Base-by-base conservation (phyloP, 1,284 basidiomycete species). In the Phlebopus sp. region DNA sequence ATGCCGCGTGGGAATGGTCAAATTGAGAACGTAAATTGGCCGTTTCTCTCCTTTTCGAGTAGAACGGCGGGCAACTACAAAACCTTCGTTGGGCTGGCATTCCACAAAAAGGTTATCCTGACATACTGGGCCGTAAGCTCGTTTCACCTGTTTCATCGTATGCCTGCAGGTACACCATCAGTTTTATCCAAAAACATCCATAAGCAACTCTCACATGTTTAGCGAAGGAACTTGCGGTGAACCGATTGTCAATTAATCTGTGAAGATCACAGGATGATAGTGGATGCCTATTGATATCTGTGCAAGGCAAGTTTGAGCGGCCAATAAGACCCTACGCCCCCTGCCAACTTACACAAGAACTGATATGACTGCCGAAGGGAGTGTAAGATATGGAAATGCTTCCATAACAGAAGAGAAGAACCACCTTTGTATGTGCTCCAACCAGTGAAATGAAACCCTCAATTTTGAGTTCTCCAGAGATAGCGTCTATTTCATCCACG, bases 241-340 rank as follows among this genome's bases (percentile, higher is more conserved):
- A 95, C 17, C 72, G 69, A 19, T 68, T 68, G 46, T 92, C 82
- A 51, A 96, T 82, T 29, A 74, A 59, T 9, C 77, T 76, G 62
- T 91, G 86, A 9, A 96, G 67, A 32, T 90, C 86, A 55, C 84
- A 82, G 10, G 64, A 57, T 10, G 79, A 71, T 27, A 96, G 66
- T 2, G 83, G 83, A 59, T 90, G 88, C n/a, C 74, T 73, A 66
- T 97, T 96, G 62, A 96, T 75, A 61, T 89, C 92, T 95, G 56
- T 29, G 36, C 21, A 19, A 36, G 43, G 23, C 19, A 41, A 34
- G n/a, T 34, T 42, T 42, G 37, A 36, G 44, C 35, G 35, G 44
- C 43, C 18, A 17, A 37, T 32, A 25, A 23, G 41, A 47, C 35
- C 45, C 35, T 37, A 29, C 17, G 38, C 38, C 15, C 31, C 21